Evolutionary conservation across 768 basidiomycete genomes (phyloP).

Genomic region (Russula sp.): DNA sequence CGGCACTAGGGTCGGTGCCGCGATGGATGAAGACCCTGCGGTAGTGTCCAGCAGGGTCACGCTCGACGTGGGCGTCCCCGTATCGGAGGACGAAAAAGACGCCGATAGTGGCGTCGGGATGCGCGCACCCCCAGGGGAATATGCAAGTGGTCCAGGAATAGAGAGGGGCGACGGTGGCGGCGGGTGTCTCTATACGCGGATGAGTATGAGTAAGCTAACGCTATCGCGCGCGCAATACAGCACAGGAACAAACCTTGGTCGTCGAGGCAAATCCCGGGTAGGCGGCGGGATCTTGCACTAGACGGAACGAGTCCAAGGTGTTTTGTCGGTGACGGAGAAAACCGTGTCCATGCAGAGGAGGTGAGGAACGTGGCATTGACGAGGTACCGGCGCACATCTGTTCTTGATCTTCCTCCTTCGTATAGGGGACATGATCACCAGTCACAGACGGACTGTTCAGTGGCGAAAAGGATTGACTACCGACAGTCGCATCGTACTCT

Average conservation of each 20-base stretch:
- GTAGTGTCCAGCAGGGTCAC: slow-evolving; percentile 1
- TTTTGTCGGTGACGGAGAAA: slow-evolving; percentile 3
- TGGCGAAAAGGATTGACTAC: slow-evolving; percentile 1
- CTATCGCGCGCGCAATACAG: background rate
- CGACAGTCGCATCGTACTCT: background rate
- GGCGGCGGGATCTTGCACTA: slow-evolving; percentile 15
- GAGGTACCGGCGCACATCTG: background rate
- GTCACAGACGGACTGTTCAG: background rate
- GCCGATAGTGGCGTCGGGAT: slow-evolving; percentile 3
- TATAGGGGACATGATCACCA: background rate
- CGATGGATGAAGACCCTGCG: background rate
- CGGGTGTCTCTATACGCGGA: slow-evolving; percentile 7
- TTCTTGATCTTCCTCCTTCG: slow-evolving; percentile 9
- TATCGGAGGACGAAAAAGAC: slow-evolving; percentile 15
- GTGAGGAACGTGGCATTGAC: slow-evolving; percentile 1
- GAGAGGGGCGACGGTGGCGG: slow-evolving; percentile 7
- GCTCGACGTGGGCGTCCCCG: slow-evolving; percentile 12
- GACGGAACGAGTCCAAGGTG: background rate
- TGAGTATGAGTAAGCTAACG: slow-evolving; percentile 5
- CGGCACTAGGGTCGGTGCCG: background rate
- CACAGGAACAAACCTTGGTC: slow-evolving; percentile 14
- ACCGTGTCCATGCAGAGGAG: background rate
- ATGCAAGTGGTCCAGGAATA: background rate
- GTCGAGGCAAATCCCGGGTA: slow-evolving; percentile 11
- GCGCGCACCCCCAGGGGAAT: background rate